Evolutionary conservation across 2,329 filamentous ascomycete genomes (phyloP), one percentile per base, ranked within the genome.

Genomic region (Fusarium dlaminii): DNA sequence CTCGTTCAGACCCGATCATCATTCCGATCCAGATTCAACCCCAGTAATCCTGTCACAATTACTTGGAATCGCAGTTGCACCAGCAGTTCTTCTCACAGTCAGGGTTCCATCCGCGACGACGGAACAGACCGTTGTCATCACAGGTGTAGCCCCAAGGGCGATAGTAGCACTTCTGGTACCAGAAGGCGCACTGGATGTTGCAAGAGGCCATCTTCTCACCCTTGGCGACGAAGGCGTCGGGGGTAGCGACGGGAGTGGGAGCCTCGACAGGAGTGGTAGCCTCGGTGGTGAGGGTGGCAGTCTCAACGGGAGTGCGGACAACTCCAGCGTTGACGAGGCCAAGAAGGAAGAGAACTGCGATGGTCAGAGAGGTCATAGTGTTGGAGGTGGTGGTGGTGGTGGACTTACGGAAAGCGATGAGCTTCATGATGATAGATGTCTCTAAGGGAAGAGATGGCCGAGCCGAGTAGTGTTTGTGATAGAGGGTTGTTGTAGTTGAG

Each of bases 21-120:
- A 14, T n/a, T 22, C 13, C 10, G 10, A 29, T 37, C 3, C n/a
- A 2, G 22, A 34, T 36, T 6, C 24, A 20, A 20, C 8, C 9
- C 10, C 15, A 29, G 5, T 30, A 22, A 40, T 45, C 22, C 3
- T 34, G 17, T 22, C 20, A 29, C 32, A 32, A 58, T 17, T 39
- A 34, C 63, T 67, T 67, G n/a, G 51, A 40, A 36, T 67, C 65
- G 27, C 65, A 67, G 30, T 52, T 51, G 52, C 65, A 67, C 51
- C 51, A 67, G 43, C 65, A 67, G 52, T 52, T 22, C 63, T 59
- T 58, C 14, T 67, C 65, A 11, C 65, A 67, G 20, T 61, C 43
- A 2, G 65, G 63, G 65, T 67, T 43, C 63, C 62, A 67, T 29
- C 30, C 63, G 2, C 51, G 64, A 8, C 51, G 63, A 18, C 22